These are phyloP conservation scores for Naematelia encephala DNA, from an alignment of 768 basidiomycete genomes.

Conservation along the genomic window DNA sequence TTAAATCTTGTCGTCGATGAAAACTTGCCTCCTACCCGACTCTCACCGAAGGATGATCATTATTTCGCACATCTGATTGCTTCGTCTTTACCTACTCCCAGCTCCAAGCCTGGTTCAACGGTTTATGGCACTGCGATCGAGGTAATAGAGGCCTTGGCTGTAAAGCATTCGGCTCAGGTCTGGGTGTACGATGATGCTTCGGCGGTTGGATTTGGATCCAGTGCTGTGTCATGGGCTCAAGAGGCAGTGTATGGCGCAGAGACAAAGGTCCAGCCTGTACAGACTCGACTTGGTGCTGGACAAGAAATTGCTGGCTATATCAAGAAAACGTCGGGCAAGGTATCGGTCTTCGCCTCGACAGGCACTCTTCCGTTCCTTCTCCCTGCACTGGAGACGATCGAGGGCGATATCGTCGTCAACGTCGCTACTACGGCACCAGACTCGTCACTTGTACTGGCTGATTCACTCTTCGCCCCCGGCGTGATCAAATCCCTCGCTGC, in stretches of 20 bases:
- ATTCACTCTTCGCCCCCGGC: constrained; percentile 58
- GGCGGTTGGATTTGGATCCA: constrained; percentile 42
- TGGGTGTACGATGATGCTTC: constrained; percentile 49
- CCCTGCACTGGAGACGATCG: constrained; percentile 67
- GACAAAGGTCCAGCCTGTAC: constrained; percentile 26
- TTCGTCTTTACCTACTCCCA: constrained; percentile 24
- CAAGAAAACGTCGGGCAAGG: constrained; percentile 56
- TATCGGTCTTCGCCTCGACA: constrained; percentile 64
- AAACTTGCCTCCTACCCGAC: constrained; percentile 14
- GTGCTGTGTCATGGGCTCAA: constrained; percentile 12
- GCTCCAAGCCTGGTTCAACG: constrained; percentile 30
- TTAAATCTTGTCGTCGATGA: constrained; percentile 22
- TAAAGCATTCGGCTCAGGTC: constrained; percentile 30
- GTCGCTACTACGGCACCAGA: constrained; percentile 68
- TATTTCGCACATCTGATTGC: constrained; percentile 36
- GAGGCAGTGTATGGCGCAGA: background rate
- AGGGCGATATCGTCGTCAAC: constrained; percentile 74
- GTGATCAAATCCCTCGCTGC: constrained; percentile 30
- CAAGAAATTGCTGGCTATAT: constrained; percentile 52
- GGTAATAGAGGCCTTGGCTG: constrained; percentile 39
- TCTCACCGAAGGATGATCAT: constrained; percentile 16
- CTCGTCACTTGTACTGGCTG: constrained; percentile 66
- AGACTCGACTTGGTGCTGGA: constrained; percentile 42
- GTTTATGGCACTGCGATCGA: constrained; percentile 42
- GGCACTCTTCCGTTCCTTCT: constrained; percentile 80